phyloP scores from a whole-genome alignment of 768 basidiomycete species.

The Tulasnella sp. region DNA sequence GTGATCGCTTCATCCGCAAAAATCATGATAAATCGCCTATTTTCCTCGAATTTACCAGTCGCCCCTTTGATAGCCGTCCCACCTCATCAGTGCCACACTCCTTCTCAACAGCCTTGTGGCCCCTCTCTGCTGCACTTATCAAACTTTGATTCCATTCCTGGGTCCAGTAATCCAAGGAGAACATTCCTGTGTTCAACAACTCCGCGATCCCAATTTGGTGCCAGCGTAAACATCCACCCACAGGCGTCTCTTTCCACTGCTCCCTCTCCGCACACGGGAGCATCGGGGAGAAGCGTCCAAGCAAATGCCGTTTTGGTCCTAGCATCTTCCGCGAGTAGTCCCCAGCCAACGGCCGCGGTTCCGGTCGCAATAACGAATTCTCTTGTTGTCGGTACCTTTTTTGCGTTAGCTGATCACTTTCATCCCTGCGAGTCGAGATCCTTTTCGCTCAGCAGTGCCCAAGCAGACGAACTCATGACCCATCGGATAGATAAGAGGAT shows the following conservation, averaged over 20 bases:
- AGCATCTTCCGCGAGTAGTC: not conserved
- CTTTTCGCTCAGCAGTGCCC: not conserved
- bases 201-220: not conserved
- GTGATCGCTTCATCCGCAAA: not conserved
- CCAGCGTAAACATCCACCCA: not conserved
- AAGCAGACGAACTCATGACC: not conserved
- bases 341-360: not conserved
- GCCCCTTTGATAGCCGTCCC: not conserved
- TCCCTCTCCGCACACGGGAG: not conserved
- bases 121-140: not conserved
- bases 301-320: not conserved
- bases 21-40: not conserved
- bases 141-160: not conserved
- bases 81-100: not conserved
- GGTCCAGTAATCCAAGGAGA: not conserved
- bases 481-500: slow-evolving; percentile 4
- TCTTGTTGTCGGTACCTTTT: not conserved
- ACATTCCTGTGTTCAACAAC: not conserved
- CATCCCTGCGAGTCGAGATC: not conserved
- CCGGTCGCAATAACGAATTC: not conserved
- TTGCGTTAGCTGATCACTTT: not conserved
- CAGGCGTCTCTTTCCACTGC: not conserved
- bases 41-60: not conserved
- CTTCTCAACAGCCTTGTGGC: not conserved
- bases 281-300: not conserved